Conservation (phyloP, 2,329 filamentous ascomycete genomes). For the Exophiala dermatitidis region DNA sequence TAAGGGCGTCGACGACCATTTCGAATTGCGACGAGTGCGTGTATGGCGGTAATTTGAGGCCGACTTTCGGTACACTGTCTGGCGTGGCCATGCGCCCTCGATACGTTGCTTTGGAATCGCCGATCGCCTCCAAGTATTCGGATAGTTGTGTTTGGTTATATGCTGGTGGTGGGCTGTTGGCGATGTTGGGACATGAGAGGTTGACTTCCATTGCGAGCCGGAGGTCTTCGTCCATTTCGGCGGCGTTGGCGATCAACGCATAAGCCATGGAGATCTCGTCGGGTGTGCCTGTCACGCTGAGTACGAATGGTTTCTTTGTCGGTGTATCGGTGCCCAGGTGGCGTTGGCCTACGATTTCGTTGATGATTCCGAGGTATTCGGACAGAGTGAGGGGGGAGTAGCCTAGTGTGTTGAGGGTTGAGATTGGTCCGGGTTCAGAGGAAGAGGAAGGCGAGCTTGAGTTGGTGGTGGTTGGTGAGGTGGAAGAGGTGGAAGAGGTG, state of each 20-base stretch:
- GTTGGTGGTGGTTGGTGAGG: not conserved
- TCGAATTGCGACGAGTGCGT: conserved; percentile 62
- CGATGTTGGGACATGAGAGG: conserved; percentile 71
- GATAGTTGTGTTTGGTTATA: conserved; percentile 59
- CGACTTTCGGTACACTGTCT: conserved; percentile 45
- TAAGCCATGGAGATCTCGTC: conserved; percentile 54
- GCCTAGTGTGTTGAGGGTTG: conserved; percentile 60
- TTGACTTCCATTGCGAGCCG: conserved; percentile 67
- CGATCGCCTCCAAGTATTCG: conserved; percentile 50
- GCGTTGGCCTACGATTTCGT: conserved; percentile 37
- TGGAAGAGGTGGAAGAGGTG: not conserved
- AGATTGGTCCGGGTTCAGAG: conserved; percentile 9
- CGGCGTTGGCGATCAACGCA: conserved; percentile 37
- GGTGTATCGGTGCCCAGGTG: conserved; percentile 28
- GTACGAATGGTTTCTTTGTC: conserved; percentile 47
- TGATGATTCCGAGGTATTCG: conserved; percentile 53
- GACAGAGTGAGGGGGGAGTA: conserved; percentile 60
- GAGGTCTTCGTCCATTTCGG: conserved; percentile 38
- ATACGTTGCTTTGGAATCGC: conserved; percentile 29
- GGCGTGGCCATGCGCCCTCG: conserved; percentile 23
- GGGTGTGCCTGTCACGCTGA: conserved; percentile 62
- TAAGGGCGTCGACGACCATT: conserved; percentile 49
- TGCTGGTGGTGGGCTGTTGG: conserved; percentile 60
- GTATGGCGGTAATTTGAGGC: conserved; percentile 70
- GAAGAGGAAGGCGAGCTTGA: not conserved